A percentile compares a stretch with the other conserved stretches of the same genome.
These are phyloP conservation scores for Geranium rotundifolium DNA, from an alignment of 345 rosid species.

Conservation along the genomic window DNA sequence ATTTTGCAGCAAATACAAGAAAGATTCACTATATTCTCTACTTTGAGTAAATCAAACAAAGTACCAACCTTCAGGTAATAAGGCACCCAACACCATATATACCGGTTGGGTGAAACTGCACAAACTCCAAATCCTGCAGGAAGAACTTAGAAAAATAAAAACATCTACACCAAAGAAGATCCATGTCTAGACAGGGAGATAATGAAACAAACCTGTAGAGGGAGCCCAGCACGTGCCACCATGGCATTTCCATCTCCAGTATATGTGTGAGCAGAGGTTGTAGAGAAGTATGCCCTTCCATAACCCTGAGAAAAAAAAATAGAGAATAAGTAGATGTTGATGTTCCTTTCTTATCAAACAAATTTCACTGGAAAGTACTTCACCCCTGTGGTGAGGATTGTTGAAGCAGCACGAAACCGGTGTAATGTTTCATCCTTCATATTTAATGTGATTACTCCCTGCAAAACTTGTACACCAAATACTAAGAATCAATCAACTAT, in stretches of 20 bases:
- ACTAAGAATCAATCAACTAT: too few relatives aligned
- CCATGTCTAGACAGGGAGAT: constrained; percentile 5
- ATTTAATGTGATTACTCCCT: constrained; percentile 88
- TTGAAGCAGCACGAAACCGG: constrained; percentile 62
- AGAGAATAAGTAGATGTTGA: constrained; percentile 4
- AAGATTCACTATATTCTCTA: too few relatives aligned
- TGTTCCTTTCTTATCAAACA: not conserved
- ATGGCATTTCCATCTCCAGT: constrained; percentile 98
- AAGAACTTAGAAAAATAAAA: constrained; percentile 3
- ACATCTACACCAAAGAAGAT: not conserved
- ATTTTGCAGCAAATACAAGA: too few relatives aligned
- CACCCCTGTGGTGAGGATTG: constrained; percentile 97
- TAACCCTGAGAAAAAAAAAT: constrained; percentile 53
- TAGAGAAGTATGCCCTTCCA: constrained; percentile 92
- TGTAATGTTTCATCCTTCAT: constrained; percentile 97
- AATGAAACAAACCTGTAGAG: constrained; percentile 54
- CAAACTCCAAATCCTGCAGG: constrained; percentile 91
- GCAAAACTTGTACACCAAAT: constrained; percentile 62
- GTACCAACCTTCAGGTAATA: constrained; percentile 77
- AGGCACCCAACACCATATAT: constrained; percentile 97
- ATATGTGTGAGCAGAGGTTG: constrained; percentile 98
- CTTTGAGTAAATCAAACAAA: not conserved
- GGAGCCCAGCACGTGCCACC: constrained; percentile 93
- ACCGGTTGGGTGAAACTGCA: constrained; percentile 98
- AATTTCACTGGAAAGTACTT: not conserved